phyloP scores from a whole-genome alignment of 2,329 filamentous ascomycete species.

The Trichophyton mentagrophytes region DNA sequence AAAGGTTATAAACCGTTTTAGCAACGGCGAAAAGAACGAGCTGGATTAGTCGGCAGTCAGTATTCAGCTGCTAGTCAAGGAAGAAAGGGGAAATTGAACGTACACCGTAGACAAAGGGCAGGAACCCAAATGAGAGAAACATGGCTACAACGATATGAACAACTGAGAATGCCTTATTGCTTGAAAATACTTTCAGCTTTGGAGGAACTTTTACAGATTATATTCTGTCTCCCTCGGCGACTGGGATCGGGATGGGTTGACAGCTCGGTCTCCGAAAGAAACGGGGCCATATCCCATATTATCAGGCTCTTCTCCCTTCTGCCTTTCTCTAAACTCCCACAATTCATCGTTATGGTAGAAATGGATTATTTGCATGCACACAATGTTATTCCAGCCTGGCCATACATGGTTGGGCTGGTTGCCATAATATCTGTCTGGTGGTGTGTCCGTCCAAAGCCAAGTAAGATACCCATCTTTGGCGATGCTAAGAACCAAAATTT shows the following conservation, averaged over 20 bases:
- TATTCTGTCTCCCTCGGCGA: neutral
- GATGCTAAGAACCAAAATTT: neutral
- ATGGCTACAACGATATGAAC: neutral
- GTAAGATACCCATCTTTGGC: neutral
- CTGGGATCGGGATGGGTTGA: neutral
- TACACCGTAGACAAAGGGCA: neutral
- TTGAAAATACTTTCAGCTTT: neutral
- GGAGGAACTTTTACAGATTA: neutral
- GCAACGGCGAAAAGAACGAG: neutral
- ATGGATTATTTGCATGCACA: neutral
- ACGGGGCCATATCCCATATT: neutral
- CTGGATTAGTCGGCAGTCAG: neutral
- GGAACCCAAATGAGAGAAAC: neutral
- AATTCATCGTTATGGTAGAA: neutral
- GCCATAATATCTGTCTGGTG: neutral
- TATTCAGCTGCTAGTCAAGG: neutral
- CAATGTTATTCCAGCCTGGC: neutral
- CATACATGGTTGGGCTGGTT: neutral
- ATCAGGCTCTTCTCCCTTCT: neutral
- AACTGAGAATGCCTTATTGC: neutral
- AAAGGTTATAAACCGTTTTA: constrained; percentile 18
- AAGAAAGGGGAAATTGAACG: neutral
- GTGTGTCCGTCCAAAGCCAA: neutral
- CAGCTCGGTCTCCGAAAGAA: neutral
- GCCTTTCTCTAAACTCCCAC: neutral